phyloP scores from a whole-genome alignment of 2,329 filamentous ascomycete genomes.

The Ascochyta rabiei region DNA sequence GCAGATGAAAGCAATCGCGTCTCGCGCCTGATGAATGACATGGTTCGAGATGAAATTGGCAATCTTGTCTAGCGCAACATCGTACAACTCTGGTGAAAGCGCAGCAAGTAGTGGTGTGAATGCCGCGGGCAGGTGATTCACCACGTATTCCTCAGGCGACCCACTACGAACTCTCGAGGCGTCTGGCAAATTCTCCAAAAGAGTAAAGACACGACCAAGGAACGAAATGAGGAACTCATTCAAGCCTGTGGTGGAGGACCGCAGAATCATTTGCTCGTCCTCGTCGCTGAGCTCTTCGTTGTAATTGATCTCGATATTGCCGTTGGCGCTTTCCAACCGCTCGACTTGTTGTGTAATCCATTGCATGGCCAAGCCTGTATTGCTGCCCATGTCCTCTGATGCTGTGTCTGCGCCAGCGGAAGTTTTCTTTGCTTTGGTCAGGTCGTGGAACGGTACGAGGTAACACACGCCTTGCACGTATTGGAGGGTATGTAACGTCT shows the following conservation, averaged over 20 bases:
- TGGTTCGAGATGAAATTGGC: slow-evolving; percentile 90
- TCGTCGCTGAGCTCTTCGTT: slow-evolving; percentile 79
- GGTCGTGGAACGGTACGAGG: slow-evolving; percentile 88
- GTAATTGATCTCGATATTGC: slow-evolving; percentile 86
- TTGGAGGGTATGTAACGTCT: slow-evolving; percentile 91
- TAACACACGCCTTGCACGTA: slow-evolving; percentile 97
- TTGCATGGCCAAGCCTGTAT: slow-evolving; percentile 72
- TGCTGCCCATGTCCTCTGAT: slow-evolving; percentile 43
- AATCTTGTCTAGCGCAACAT: slow-evolving; percentile 89
- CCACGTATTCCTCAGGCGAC: slow-evolving; percentile 94
- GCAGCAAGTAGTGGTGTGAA: slow-evolving; percentile 89
- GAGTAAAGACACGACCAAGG: slow-evolving; percentile 90
- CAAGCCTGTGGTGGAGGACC: slow-evolving; percentile 92
- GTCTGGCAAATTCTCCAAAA: slow-evolving; percentile 94
- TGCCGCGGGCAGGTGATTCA: slow-evolving; percentile 91
- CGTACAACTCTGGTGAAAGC: slow-evolving; percentile 90
- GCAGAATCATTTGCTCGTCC: slow-evolving; percentile 84
- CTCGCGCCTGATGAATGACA: slow-evolving; percentile 93
- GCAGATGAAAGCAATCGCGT: slow-evolving; percentile 98
- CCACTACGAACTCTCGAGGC: slow-evolving; percentile 84
- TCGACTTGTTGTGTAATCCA: slow-evolving; percentile 97
- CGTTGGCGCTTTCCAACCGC: slow-evolving; percentile 86
- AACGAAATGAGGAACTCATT: slow-evolving; percentile 91
- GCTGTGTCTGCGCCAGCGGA: slow-evolving; percentile 34
- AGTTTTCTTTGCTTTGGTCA: slow-evolving; percentile 64